These are phyloP conservation scores for Penicillium sp. DNA, from an alignment of 2,329 filamentous ascomycete species.

Conservation along the genomic window DNA sequence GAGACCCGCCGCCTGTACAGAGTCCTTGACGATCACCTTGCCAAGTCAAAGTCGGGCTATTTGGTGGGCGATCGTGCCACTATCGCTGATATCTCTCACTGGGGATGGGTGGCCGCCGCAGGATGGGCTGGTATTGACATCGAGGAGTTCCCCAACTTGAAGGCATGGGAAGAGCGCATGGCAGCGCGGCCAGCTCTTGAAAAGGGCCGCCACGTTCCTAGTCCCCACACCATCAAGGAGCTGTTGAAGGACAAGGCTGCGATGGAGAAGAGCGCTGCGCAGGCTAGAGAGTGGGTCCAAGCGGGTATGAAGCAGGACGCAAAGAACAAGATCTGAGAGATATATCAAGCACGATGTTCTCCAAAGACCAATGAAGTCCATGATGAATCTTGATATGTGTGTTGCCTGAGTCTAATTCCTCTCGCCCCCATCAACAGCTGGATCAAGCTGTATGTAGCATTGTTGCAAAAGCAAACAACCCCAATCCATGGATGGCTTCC, in stretches of 20 bases:
- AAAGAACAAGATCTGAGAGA: constrained; percentile 37
- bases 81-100: constrained; percentile 69
- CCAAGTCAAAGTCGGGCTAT: constrained; percentile 45
- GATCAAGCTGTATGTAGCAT: background rate
- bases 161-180: constrained; percentile 71
- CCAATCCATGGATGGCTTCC: too few relatives aligned
- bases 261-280: constrained; percentile 52
- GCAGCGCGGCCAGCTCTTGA: constrained; percentile 64
- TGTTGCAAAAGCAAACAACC: background rate
- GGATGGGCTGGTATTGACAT: constrained; percentile 62
- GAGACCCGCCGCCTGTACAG: constrained; percentile 78
- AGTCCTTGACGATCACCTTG: constrained; percentile 67
- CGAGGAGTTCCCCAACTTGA: constrained; percentile 66
- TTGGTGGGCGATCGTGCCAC: constrained; percentile 45
- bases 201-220: constrained; percentile 68
- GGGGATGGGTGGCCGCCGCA: constrained; percentile 66
- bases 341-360: background rate
- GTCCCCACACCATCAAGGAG: constrained; percentile 56
- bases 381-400: background rate
- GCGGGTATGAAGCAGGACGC: constrained; percentile 63
- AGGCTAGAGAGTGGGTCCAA: constrained; percentile 60
- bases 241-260: constrained; percentile 51
- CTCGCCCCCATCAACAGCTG: too few relatives aligned
- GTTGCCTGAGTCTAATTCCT: background rate
- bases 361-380: background rate